Conservation (phyloP, 1,284 basidiomycete genomes). For the Rhodotorula sp. region DNA sequence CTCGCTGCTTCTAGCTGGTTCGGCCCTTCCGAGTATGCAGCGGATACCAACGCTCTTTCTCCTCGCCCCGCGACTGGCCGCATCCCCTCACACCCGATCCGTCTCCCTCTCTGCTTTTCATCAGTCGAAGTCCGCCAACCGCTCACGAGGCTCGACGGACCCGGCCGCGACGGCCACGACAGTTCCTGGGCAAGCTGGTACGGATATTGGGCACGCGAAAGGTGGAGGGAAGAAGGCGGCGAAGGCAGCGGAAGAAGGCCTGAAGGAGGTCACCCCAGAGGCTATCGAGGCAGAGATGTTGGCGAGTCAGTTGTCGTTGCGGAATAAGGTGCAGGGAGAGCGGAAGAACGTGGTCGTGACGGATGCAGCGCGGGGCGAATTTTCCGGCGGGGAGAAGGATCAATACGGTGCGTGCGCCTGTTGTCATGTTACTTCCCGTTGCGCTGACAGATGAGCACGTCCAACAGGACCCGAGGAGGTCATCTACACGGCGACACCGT, state of each 20-base stretch:
- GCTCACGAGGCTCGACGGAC: background rate
- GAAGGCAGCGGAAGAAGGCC: background rate
- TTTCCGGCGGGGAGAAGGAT: background rate
- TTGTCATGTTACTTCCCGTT: background rate
- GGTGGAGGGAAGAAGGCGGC: conserved; percentile 8
- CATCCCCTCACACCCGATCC: background rate
- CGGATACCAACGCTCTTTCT: background rate
- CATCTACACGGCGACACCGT: conserved; percentile 28
- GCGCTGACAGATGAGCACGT: background rate
- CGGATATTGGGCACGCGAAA: conserved; percentile 5
- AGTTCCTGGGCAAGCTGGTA: conserved; percentile 20
- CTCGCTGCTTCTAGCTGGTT: background rate
- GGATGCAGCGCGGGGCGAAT: conserved; percentile 6
- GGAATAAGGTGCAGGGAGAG: background rate
- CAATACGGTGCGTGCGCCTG: conserved; percentile 1
- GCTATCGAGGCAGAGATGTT: conserved; percentile 21
- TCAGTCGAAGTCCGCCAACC: conserved; percentile 6
- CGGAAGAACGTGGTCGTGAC: conserved; percentile 18
- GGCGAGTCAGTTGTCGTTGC: background rate
- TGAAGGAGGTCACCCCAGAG: conserved; percentile 3
- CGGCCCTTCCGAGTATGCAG: background rate
- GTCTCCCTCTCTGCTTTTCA: conserved; percentile 8
- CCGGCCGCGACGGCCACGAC: background rate
- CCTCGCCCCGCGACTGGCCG: background rate
- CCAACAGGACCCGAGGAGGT: conserved; percentile 16